Base-by-base conservation (phyloP, 108 stramenopile genomes). In the Fistulifera solaris region DNA sequence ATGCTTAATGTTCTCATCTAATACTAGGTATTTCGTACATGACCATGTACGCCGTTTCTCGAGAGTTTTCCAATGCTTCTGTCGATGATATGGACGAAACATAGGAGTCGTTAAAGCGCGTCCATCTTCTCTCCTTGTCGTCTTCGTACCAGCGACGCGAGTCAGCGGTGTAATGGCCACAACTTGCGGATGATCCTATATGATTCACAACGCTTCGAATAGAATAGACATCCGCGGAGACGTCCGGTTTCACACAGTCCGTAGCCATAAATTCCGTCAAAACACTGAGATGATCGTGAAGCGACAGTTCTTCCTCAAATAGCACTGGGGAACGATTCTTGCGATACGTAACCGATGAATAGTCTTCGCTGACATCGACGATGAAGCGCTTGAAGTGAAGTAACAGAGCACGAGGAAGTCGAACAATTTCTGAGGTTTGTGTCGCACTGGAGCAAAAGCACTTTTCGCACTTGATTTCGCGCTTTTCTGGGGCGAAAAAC, bases 381-480 rank as follows among this genome's bases (percentile, higher is more conserved):
- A 76, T 74, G 63, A 81, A 81, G 35, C 79, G 51, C 53, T 81
- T 81, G 28, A 81, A 53, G 51, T 81, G 79, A 8, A 81, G 46
- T 0, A 81, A 48, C 22, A 81, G 39, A 8, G 72, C 68, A 19
- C 27, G 35, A 2, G 79, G 79, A 16, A 81, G 38, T 48, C 57
- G 48, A 10, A 63, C 58, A 40, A 76, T 73, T 52, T 73, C 63
- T n/a, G 28, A 54, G 2, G 56, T 71, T 46, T 68, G 69, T 19
- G 58, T 54, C 13, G 79, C 79, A n/a, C 63, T 65, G 31, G 66
- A 71, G 54, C 47, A 70, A 44, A 81, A 76, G 56, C 81, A 82
- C 62, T 94, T 88, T 66, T 94, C 93, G 46, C 93, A 94, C 26
- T 85, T 76, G 58, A 90, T 45, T n/a, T 90, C 83, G 8, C 77